Evolutionary conservation across 495 filamentous ascomycete species (phyloP), one percentile per base, ranked within the genome.

Genomic region (Aspergillus bertholletiae): DNA sequence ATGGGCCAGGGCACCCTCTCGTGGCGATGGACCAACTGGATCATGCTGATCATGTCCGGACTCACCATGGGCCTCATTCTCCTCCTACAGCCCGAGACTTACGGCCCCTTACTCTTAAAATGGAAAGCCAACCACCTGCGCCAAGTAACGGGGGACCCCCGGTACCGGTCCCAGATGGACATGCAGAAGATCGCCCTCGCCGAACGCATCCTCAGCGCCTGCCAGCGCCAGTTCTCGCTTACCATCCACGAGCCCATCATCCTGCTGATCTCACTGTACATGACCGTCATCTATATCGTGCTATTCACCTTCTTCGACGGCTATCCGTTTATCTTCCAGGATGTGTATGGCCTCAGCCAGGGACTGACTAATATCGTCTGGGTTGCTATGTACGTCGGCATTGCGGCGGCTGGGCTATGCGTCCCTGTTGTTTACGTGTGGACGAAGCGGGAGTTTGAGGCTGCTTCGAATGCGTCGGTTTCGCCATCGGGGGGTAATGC

Each of bases 271-370:
- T 74, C 80, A 0, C 62, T 83, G 1, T 88, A 88, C 55, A 71
- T 88, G 51, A 79, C 82, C 0, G 68, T 87, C 0, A 67, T 89
- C 26, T 89, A 88, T 57, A 80, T 86, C 43, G 75, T 88, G 17
- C 73, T 88, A 0, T 89, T 88, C 64, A 82, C 82, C 6, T 88
- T 88, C 67, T 74, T 86, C 21, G 77, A 81, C 22, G 86, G 84
- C 0, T 90, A 87, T 60, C 73, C 77, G 3, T 84, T 76, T 63
- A 80, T 89, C 60, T 90, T 87, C 62, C 67, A 66, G 18, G 74
- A 83, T 7, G 78, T 78, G 0, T 79, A 88, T 56, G 73, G 70
- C 21, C 70, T 85, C 20, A 74, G 71, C 0, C 58, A 80, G 23
- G 81, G 82, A 0, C 52, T 81, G 15, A 84, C 80, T 0, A 83